A percentile compares a stretch with the other conserved stretches of the same genome.
Conservation (phyloP, 345 rosid genomes). For the Brassica cretica region DNA sequence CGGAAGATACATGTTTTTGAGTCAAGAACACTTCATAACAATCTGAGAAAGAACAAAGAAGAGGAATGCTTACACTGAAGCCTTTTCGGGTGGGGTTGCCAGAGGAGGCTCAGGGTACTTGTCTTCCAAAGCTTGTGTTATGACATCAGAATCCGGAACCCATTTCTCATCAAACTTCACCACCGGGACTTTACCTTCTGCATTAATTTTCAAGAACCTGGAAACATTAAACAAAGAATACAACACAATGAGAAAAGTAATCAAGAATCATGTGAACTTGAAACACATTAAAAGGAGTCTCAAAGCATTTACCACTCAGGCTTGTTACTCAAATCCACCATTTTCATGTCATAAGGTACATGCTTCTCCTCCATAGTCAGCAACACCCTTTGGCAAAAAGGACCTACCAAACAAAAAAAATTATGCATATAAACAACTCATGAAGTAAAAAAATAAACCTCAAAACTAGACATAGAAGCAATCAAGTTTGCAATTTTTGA, state of each 20-base stretch:
- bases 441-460: neutral
- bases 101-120: slow-evolving; percentile 85
- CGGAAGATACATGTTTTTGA: slow-evolving; percentile 9
- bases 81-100: slow-evolving; percentile 77
- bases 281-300: neutral
- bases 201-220: slow-evolving; percentile 81
- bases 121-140: slow-evolving; percentile 75
- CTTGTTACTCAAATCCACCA: slow-evolving; percentile 78
- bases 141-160: slow-evolving; percentile 95
- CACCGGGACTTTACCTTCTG: slow-evolving; percentile 94
- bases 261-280: neutral
- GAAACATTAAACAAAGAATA: neutral
- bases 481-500: neutral
- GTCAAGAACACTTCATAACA: neutral
- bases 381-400: slow-evolving; percentile 87
- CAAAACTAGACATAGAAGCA: neutral
- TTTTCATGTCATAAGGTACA: slow-evolving; percentile 79
- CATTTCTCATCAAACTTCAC: slow-evolving; percentile 79
- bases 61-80: slow-evolving; percentile 38
- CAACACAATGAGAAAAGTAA: neutral
- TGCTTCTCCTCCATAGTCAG: slow-evolving; percentile 90
- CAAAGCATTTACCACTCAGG: slow-evolving; percentile 74
- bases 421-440: neutral
- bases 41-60: no score
- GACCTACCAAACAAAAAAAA: slow-evolving; percentile 51